Evolutionary conservation across 116 monocot genomes (phyloP), one percentile per base, ranked within the genome.

Genomic region (Papilionanthe hybrid): DNA sequence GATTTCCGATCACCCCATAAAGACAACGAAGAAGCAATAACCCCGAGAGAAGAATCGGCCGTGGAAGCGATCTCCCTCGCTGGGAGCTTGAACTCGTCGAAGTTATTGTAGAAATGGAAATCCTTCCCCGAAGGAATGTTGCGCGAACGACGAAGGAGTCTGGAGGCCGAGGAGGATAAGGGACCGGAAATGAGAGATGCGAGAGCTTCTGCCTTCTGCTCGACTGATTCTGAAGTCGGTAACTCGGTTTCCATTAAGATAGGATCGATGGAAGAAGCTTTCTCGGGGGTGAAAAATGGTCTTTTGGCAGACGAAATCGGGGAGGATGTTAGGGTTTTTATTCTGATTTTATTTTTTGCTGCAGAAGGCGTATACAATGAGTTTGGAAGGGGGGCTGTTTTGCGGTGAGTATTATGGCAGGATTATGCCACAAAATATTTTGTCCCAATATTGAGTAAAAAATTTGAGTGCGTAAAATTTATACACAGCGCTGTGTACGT

Each of bases 71-170:
- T 81, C 30, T 82, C 84, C 32, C 72, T 78, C 58, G 79, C 72
- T 1, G 91, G 91, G 76, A 69, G 9, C 55, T 86, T 86, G 80
- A 99, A 99, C 25, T 86, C 85, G 58, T 81, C 79, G 85, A 99
- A 99, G 85, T 90, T 94, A 80, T 87, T 80, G 81, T 89, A 99
- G 85, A 94, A 99, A 72, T 99, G 93, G 87, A 94, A 99, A 82
- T 99, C 98, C 79, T 55, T 83, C 29, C 75, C 84, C 45, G 82
- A 80, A 2, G 98, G 98, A 81, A 99, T 78, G 43, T 79, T 75
- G 5, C 91, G 85, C 76, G 98, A 90, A 53, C 79, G 87, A 57
- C 69, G 63, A 72, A 86, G 78, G 65, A 93, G 86, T 72, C 72
- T 81, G 23, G 87, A 74, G 4, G 78, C 84, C 37, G 93, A 87